These are phyloP conservation scores for Adansonia gregorii DNA, from an alignment of 441 rosid species.

Conservation along the genomic window DNA sequence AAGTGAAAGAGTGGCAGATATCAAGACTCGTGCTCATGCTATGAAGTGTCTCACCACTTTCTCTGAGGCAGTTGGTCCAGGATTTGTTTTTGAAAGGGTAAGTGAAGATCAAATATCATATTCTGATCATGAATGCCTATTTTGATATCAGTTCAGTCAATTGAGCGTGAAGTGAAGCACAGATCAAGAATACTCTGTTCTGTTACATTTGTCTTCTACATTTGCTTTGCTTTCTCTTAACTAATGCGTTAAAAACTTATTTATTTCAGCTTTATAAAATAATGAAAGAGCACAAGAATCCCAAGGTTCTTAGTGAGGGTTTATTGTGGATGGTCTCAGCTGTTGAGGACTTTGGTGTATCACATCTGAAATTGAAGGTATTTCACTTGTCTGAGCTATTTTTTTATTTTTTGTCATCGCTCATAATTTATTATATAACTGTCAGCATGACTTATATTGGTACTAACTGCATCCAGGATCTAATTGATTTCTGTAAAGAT, in stretches of 20 bases:
- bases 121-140: not conserved
- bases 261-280: conserved; percentile 82
- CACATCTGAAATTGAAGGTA: conserved; percentile 94
- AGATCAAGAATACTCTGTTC: conserved; percentile 12
- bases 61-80: conserved; percentile 97
- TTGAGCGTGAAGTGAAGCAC: conserved; percentile 16
- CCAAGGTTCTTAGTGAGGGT: conserved; percentile 99
- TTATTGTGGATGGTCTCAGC: conserved; percentile 95
- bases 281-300: conserved; percentile 99
- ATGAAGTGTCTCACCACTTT: conserved; percentile 95
- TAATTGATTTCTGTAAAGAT: conserved; percentile 98
- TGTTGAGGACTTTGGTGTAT: conserved; percentile 93
- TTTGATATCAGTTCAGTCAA: conserved; percentile 19
- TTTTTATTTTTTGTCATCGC: conserved; percentile 21
- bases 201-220: not conserved
- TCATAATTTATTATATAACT: not conserved
- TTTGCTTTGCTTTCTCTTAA: conserved; percentile 18
- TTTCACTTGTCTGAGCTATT: conserved; percentile 21
- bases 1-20: conserved; percentile 98
- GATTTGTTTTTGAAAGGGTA: conserved; percentile 94
- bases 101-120: conserved; percentile 30
- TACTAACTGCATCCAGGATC: conserved; percentile 56
- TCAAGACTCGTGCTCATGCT: conserved; percentile 95
- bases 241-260: conserved; percentile 27
- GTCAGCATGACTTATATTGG: conserved; percentile 25